Base-by-base conservation (phyloP, 805 yeast genomes). In the Yarrowia hollandica region DNA sequence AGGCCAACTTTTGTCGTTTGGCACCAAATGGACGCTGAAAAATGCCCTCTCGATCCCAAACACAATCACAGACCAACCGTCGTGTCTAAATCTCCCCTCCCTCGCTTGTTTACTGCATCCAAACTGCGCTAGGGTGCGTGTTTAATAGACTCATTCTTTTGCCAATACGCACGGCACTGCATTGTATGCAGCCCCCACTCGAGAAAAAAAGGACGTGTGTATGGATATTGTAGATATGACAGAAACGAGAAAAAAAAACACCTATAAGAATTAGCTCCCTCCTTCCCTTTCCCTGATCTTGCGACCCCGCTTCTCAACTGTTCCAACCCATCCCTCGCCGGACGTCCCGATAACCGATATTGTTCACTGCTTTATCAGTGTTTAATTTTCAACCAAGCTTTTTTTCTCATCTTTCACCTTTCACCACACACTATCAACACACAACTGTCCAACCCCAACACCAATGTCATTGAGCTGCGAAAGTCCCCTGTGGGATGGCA, bases 401-500 rank as follows among this genome's bases (percentile, higher is more conserved):
- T 10, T 34, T n/a, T 34, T 39, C 16, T 39, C 11, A n/a, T 15
- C 18, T 50, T 50, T 31, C 28, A 21, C 18, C n/a, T n/a, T 14
- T 18, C 50, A 34, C 11, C 33, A 23, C 33, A n/a, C n/a, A n/a
- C 42, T n/a, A 12, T n/a, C 10, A 19, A 22, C 7, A 39, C 46
- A 15, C 46, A 21, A 37, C 42, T 5, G 15, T 35, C 38, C 14
- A 18, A 21, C 41, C 12, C 18, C 33, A 35, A 10, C 33, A 25
- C 16, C 23, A 25, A 52, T 52, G 58, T 37, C 58, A 52, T 52
- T 52, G 58, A 35, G 44, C 58, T 52, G 58, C 44, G 58, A 52
- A 18, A 35, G 44, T 37, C 58, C 58, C 58, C 26, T 52, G n/a
- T 52, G 58, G 58, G 58, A 52, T 52, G 58, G 58, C 42, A 37